phyloP scores from a whole-genome alignment of 2,329 filamentous ascomycete species.

The Dothistroma pini region DNA sequence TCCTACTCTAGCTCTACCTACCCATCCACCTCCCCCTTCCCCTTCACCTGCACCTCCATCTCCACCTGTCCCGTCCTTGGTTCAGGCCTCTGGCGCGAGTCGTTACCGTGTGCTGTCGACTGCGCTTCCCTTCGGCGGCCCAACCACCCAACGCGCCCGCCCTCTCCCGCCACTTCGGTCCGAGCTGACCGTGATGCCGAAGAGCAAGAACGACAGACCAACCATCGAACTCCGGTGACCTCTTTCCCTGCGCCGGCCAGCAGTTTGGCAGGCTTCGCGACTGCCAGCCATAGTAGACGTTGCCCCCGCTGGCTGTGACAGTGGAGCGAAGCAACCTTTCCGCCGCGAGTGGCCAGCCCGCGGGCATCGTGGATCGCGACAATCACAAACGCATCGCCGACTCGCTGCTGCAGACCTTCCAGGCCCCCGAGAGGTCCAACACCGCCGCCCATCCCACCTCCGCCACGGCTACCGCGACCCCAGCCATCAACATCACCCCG shows the following conservation, averaged over 20 bases:
- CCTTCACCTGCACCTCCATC: too few species aligned
- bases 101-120: not conserved
- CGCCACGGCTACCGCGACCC: constrained; percentile 10
- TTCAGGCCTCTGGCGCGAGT: not conserved
- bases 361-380: constrained; percentile 16
- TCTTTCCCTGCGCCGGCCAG: not conserved
- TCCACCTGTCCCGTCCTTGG: not conserved
- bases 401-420: constrained; percentile 21
- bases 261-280: not conserved
- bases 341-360: constrained; percentile 11
- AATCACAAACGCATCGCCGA: constrained; percentile 20
- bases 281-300: not conserved
- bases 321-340: not conserved
- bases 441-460: constrained; percentile 12
- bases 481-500: constrained; percentile 8
- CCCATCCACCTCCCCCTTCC: not conserved
- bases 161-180: not conserved
- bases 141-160: not conserved
- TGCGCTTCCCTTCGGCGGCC: not conserved
- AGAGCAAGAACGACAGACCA: not conserved
- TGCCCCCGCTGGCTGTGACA: not conserved
- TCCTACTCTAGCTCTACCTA: not conserved
- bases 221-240: not conserved
- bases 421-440: constrained; percentile 14
- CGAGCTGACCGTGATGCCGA: constrained; percentile 1